These are phyloP conservation scores for Ogataea nitratoaversa DNA, from an alignment of 805 yeast species.

Conservation along the genomic window DNA sequence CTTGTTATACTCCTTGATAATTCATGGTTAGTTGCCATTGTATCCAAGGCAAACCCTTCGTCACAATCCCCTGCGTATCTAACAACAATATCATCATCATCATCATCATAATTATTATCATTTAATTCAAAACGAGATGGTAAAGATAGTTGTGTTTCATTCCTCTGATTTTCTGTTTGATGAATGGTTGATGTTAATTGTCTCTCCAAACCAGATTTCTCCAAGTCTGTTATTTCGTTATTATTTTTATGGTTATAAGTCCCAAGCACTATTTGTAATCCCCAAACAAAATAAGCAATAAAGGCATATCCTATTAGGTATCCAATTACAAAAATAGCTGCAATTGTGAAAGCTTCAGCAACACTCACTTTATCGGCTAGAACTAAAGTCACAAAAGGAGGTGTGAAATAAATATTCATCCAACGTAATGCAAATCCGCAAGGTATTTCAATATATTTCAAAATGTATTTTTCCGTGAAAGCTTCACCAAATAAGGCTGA, in stretches of 20 bases:
- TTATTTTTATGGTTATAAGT: constrained; percentile 14
- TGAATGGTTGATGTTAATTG: too few relatives aligned
- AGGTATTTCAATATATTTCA: constrained; percentile 48
- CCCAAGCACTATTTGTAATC: constrained; percentile 34
- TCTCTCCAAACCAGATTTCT: too few relatives aligned
- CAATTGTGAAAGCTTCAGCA: constrained; percentile 67
- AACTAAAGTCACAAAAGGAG: constrained; percentile 70
- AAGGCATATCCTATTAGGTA: constrained; percentile 48
- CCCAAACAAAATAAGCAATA: constrained; percentile 45
- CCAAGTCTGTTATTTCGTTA: neutral
- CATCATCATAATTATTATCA: neutral
- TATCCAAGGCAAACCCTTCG: constrained; percentile 27
- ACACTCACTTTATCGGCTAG: constrained; percentile 61
- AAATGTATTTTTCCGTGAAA: constrained; percentile 21
- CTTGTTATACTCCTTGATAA: constrained; percentile 9
- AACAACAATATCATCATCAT: neutral
- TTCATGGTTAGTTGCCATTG: constrained; percentile 20
- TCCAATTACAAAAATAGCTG: constrained; percentile 69
- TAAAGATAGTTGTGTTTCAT: constrained; percentile 6
- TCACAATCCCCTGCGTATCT: constrained; percentile 12
- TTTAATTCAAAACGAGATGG: constrained; percentile 1
- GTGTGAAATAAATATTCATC: constrained; percentile 77
- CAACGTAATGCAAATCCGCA: constrained; percentile 67
- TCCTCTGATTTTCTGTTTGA: too few relatives aligned
- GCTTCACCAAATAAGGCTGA: constrained; percentile 36